phyloP scores from a whole-genome alignment of 768 basidiomycete genomes.

The Punctularia strigosozonata region DNA sequence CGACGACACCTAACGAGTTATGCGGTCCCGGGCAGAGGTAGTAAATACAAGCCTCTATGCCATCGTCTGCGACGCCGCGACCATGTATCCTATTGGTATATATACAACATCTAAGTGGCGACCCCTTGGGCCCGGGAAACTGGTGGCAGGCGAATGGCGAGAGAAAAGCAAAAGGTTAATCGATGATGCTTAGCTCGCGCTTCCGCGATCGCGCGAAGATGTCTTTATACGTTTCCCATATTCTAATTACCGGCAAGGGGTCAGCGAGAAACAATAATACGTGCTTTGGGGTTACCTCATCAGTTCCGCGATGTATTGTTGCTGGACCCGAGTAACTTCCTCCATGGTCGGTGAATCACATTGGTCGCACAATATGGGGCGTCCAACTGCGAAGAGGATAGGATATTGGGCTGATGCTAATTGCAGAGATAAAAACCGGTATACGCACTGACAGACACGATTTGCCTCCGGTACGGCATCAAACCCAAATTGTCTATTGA shows the following conservation, averaged over 20 bases:
- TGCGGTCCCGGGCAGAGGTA: too few species aligned
- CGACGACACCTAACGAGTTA: too few species aligned
- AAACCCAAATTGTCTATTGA: slow-evolving; percentile 83
- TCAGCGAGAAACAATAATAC: not conserved
- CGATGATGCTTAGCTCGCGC: slow-evolving; percentile 69
- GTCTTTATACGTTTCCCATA: slow-evolving; percentile 96
- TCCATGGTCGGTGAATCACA: slow-evolving; percentile 75
- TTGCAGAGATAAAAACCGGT: not conserved
- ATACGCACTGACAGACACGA: slow-evolving; percentile 90
- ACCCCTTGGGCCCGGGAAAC: too few species aligned
- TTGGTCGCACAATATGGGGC: slow-evolving; percentile 72
- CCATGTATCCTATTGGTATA: too few species aligned
- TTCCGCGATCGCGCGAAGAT: slow-evolving; percentile 78
- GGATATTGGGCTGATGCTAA: not conserved
- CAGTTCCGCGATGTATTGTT: slow-evolving; percentile 84
- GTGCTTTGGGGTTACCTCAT: slow-evolving; percentile 41
- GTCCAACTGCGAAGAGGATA: slow-evolving; percentile 51
- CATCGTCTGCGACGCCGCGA: too few species aligned
- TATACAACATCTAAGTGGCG: too few species aligned
- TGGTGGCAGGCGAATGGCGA: too few species aligned
- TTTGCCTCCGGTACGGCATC: slow-evolving; percentile 90
- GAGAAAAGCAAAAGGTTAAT: too few species aligned
- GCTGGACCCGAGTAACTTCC: slow-evolving; percentile 68
- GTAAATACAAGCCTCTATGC: too few species aligned
- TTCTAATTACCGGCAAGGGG: slow-evolving; percentile 31